Percentiles rank a stretch among this genome's conserved stretches.
phyloP scores from a whole-genome alignment of 2,329 filamentous ascomycete species.

The Chaetomium globosum region DNA sequence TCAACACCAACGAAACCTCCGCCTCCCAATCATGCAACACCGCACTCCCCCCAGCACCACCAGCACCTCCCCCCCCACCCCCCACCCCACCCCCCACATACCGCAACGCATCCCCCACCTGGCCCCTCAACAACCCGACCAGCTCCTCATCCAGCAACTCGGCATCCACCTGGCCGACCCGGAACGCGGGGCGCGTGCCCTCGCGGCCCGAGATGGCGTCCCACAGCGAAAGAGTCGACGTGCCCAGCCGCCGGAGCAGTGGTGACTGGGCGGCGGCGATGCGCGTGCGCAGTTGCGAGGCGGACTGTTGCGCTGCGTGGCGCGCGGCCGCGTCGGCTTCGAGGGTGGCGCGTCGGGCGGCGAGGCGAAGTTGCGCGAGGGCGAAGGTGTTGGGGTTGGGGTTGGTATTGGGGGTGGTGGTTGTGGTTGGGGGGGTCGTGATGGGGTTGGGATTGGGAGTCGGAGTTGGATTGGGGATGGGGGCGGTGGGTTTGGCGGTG shows the following conservation, averaged over 20 bases:
- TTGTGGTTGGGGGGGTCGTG: background rate
- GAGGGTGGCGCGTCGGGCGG: constrained; percentile 75
- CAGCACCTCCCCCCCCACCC: constrained; percentile 54
- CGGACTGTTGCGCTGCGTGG: constrained; percentile 49
- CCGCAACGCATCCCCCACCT: constrained; percentile 85
- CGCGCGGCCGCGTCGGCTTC: constrained; percentile 66
- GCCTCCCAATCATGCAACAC: constrained; percentile 83
- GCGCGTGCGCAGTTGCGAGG: constrained; percentile 46
- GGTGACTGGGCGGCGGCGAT: constrained; percentile 58
- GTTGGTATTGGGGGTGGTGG: constrained; percentile 1
- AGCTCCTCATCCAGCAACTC: constrained; percentile 94
- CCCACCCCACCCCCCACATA: constrained; percentile 76
- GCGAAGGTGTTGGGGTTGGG: constrained; percentile 62
- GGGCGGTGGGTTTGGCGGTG: constrained; percentile 59
- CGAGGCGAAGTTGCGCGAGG: constrained; percentile 84
- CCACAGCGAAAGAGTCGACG: constrained; percentile 64
- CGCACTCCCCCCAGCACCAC: constrained; percentile 56
- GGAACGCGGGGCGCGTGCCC: constrained; percentile 81
- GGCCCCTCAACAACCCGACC: constrained; percentile 77
- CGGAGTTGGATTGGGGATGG: background rate
- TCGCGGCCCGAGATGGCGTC: constrained; percentile 71
- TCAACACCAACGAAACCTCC: constrained; percentile 78
- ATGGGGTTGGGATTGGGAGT: background rate
- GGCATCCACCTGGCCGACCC: constrained; percentile 94
- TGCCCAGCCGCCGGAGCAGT: constrained; percentile 59